These are phyloP conservation scores for Eragrostis tef DNA, from an alignment of 202 grass and related monocot species.

Conservation along the genomic window DNA sequence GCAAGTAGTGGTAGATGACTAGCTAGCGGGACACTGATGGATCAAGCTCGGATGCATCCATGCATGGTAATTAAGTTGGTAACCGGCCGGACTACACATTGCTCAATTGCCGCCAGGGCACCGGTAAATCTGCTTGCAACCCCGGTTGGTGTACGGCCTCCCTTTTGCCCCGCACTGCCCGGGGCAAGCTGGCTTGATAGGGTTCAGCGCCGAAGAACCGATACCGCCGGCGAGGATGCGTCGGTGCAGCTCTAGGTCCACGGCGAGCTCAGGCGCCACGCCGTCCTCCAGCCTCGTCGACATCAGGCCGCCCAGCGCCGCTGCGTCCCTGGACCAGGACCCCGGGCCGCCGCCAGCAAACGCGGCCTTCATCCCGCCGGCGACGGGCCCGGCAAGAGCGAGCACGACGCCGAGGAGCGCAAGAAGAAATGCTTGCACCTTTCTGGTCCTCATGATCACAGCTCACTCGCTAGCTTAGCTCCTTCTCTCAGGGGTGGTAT, in stretches of 20 bases:
- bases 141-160: conserved; percentile 6
- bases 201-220: rapidly evolving
- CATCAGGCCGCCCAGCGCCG: neutral
- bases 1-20: neutral
- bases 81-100: neutral
- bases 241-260: conserved; percentile 46
- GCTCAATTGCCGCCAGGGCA: neutral
- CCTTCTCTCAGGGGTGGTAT: neutral
- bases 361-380: neutral
- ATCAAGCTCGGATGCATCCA: neutral
- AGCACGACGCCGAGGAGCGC: neutral
- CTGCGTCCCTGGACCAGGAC: neutral
- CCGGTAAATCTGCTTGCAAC: conserved; percentile 4
- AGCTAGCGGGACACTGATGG: neutral
- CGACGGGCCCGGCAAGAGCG: neutral
- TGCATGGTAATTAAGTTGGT: no score
- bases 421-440: neutral
- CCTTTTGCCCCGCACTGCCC: neutral
- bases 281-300: conserved; percentile 21
- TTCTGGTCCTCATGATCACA: neutral
- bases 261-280: conserved; percentile 33
- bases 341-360: neutral
- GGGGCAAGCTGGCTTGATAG: neutral
- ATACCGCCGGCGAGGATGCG: conserved; percentile 16
- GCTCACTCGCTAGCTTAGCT: neutral